Percentiles rank a stretch among this genome's conserved stretches.
These are phyloP conservation scores for Trichophyton schoenleinii DNA, from an alignment of 2,329 filamentous ascomycete genomes.

Conservation along the genomic window DNA sequence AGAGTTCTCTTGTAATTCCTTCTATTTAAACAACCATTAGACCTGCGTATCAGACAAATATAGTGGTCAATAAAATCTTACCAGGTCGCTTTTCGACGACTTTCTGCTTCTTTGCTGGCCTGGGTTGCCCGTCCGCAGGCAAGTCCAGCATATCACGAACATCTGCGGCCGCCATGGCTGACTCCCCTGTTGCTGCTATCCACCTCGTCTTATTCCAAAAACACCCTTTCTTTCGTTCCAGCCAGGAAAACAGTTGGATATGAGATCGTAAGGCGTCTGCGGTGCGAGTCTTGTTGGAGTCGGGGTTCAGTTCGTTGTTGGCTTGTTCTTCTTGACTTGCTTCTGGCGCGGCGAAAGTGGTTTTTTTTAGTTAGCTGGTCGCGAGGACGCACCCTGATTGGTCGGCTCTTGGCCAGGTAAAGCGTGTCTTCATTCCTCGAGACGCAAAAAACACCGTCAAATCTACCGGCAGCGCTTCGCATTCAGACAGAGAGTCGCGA, in stretches of 20 bases:
- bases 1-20: constrained; percentile 40
- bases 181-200: neutral
- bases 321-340: neutral
- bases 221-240: neutral
- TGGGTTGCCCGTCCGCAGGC: constrained; percentile 41
- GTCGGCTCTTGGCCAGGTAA: constrained; percentile 1
- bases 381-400: constrained; percentile 5
- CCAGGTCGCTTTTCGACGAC: constrained; percentile 46
- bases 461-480: neutral
- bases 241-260: neutral
- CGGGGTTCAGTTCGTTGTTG: neutral
- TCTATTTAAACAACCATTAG: constrained; percentile 21
- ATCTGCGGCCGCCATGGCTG: constrained; percentile 50
- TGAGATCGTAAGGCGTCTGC: neutral
- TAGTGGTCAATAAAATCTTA: constrained; percentile 22
- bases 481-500: neutral
- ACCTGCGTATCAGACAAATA: neutral
- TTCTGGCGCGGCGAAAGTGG: neutral
- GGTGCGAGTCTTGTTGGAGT: neutral
- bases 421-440: neutral
- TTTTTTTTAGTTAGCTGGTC: neutral
- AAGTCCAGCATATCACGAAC: constrained; percentile 81
- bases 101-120: constrained; percentile 65
- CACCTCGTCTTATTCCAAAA: neutral
- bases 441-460: neutral